Evolutionary conservation across 2,329 filamentous ascomycete genomes (phyloP).

Genomic region (Calonectria pauciramosa): DNA sequence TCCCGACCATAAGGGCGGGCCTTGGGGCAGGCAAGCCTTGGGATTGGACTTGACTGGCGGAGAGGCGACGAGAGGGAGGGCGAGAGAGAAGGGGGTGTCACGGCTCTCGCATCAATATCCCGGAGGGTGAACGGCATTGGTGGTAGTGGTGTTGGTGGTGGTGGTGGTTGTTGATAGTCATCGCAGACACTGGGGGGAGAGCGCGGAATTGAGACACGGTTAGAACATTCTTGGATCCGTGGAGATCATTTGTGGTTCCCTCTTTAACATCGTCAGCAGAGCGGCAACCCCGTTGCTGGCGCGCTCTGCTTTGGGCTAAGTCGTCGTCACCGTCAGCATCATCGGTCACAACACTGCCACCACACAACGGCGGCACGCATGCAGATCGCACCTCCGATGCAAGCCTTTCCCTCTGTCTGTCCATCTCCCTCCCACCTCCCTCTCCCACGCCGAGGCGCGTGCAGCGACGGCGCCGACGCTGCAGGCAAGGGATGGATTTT

Average conservation of each 20-base stretch:
- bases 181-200: not conserved
- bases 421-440: no score
- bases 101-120: conserved; percentile 6
- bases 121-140: not conserved
- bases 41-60: not conserved
- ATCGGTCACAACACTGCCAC: conserved; percentile 18
- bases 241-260: conserved; percentile 7
- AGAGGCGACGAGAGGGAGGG: not conserved
- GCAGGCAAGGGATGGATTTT: not conserved
- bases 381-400: not conserved
- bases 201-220: conserved; percentile 7
- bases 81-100: not conserved
- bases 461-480: not conserved
- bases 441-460: not conserved
- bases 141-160: not conserved
- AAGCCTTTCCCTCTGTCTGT: not conserved
- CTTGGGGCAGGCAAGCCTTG: not conserved
- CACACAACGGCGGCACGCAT: conserved; percentile 6
- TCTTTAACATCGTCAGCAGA: conserved; percentile 16
- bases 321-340: conserved; percentile 16
- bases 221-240: conserved; percentile 8
- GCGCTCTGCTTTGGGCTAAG: not conserved
- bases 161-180: not conserved
- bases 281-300: conserved; percentile 2
- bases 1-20: not conserved